These are phyloP conservation scores for Penicillium sp. DNA, from an alignment of 2,329 filamentous ascomycete genomes.

Conservation along the genomic window DNA sequence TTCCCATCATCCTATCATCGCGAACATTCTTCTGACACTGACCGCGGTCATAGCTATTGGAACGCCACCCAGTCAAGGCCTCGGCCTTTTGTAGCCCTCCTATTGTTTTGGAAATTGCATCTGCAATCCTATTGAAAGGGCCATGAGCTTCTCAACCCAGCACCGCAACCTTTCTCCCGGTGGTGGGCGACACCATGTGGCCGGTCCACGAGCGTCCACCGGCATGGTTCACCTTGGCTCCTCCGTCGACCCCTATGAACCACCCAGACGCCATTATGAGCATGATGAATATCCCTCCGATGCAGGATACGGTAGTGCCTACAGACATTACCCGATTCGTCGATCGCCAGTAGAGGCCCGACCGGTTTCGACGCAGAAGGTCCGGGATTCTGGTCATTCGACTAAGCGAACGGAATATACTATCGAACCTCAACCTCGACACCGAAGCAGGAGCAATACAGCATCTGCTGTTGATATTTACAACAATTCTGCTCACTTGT, in stretches of 20 bases:
- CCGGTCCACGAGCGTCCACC: conserved; percentile 44
- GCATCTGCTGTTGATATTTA: conserved; percentile 29
- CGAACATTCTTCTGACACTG: not conserved
- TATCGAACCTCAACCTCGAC: conserved; percentile 32
- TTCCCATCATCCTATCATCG: not conserved
- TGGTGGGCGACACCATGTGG: conserved; percentile 27
- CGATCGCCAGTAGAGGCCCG: conserved; percentile 34
- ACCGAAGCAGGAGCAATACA: conserved; percentile 40
- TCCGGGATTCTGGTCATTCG: conserved; percentile 31
- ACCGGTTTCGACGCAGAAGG: conserved; percentile 33
- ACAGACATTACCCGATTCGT: conserved; percentile 27
- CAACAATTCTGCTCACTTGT: conserved; percentile 25
- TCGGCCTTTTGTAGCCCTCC: not conserved
- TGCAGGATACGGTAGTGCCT: conserved; percentile 26
- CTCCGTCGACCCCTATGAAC: conserved; percentile 36
- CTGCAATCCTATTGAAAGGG: not conserved
- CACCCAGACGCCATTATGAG: conserved; percentile 27
- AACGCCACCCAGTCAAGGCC: not conserved
- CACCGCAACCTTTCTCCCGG: conserved; percentile 38
- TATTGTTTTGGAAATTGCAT: not conserved
- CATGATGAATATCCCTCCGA: conserved; percentile 36
- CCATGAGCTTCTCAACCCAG: conserved; percentile 33
- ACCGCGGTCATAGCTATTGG: not conserved
- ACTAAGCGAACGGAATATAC: conserved; percentile 40
- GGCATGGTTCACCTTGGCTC: conserved; percentile 39